A percentile compares a stretch with the other conserved stretches of the same genome.
These are phyloP conservation scores for Calonectria hongkongensis DNA, from an alignment of 2,329 filamentous ascomycete species.

Conservation along the genomic window DNA sequence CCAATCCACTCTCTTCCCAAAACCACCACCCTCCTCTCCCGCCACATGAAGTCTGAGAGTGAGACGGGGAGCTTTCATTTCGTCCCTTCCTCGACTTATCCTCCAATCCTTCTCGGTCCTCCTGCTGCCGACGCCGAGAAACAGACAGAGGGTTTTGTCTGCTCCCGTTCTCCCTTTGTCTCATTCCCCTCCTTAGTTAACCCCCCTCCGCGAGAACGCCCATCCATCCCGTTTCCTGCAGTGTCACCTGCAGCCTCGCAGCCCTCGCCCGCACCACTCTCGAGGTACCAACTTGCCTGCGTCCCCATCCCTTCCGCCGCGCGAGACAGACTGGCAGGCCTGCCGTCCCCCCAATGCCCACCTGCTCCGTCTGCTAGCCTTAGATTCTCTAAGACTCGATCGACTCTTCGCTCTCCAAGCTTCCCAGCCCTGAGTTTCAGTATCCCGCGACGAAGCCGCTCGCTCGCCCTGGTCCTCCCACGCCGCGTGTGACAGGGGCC, in stretches of 20 bases:
- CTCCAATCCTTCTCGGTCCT: slow-evolving; percentile 30
- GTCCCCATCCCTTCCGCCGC: neutral
- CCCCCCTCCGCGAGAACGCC: slow-evolving; percentile 17
- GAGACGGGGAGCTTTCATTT: slow-evolving; percentile 43
- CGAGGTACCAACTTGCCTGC: neutral
- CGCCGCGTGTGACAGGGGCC: slow-evolving; percentile 38
- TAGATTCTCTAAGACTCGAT: slow-evolving; percentile 25
- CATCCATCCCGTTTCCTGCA: slow-evolving; percentile 36
- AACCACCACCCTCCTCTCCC: slow-evolving; percentile 44
- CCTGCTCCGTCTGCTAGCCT: slow-evolving; percentile 1
- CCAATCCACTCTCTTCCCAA: slow-evolving; percentile 39
- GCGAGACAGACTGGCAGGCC: slow-evolving; percentile 18
- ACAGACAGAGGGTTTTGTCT: slow-evolving; percentile 33
- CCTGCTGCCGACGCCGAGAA: slow-evolving; percentile 33
- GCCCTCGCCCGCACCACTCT: slow-evolving; percentile 15
- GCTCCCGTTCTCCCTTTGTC: slow-evolving; percentile 26
- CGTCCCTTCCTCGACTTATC: slow-evolving; percentile 39
- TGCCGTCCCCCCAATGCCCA: slow-evolving; percentile 24
- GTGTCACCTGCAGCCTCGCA: slow-evolving; percentile 40
- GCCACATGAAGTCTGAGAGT: slow-evolving; percentile 46
- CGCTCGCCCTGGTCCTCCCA: slow-evolving; percentile 26
- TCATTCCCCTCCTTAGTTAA: slow-evolving; percentile 5
- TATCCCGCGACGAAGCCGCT: slow-evolving; percentile 41
- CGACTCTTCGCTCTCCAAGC: slow-evolving; percentile 40
- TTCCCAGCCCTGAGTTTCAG: slow-evolving; percentile 45